Evolutionary conservation across 75 land plant species (phyloP), one percentile per base, ranked within the genome.

Genomic region (Picea glauca): DNA sequence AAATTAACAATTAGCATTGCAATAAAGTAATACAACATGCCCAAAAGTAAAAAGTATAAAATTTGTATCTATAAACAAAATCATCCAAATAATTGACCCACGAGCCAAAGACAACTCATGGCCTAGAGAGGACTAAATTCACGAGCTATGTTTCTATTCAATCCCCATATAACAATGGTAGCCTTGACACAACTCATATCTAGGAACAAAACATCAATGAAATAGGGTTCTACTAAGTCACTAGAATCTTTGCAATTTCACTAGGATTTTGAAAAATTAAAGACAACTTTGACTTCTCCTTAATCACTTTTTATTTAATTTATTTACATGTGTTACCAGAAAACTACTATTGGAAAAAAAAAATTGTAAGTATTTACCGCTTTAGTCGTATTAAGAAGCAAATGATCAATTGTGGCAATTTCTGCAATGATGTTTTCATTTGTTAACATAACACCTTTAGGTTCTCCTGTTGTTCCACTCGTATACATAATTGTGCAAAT

Each of bases 381-480:
- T 85, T 82, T 87, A 74, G 82, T 87, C 13, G 89, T 89, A 23
- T 81, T 76, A 30, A 1, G 23, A 58, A 91, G 78, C 33, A 91
- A 14, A 7, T 85, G 75, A 23, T 91, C 91, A 18, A 76, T 78
- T 14, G 80, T 67, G 58, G 85, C 18, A 62, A 91, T 85, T 74
- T 91, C 88, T 50, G 91, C 80, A 82, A 93, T 63, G 7, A 97
- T 78, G 65, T 87, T 91, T 46, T 76, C 81, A 79, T 95, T 93
- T 11, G 82, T 86, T 17, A 97, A 84, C 64, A 95, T 78, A 30
- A 97, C 99, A 13, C 99, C 99, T 84, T 97, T 97, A 23, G 99
- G 99, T 60, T 97, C 99, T 72, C 99, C 99, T 23, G 98, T 97
- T 21, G 99, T 97, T 78, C 99, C 99, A 86, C 99, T 97, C 2